Evolutionary conservation across 192 early-diverging fungal species (phyloP).

Genomic region (Thoreauomyces humboldtii): DNA sequence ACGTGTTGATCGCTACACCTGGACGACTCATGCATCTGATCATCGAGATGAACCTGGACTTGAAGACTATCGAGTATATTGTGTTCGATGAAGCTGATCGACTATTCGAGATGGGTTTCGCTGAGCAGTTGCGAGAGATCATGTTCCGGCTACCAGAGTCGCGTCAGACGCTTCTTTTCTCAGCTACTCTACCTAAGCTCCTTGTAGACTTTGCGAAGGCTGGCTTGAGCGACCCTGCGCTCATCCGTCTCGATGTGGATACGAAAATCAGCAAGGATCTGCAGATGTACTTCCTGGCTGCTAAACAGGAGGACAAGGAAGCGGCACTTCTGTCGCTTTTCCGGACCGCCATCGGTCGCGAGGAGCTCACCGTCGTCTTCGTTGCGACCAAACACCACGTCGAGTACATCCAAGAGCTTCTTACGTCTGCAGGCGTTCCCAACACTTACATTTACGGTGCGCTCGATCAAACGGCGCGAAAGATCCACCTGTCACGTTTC

Average conservation of each 20-base stretch:
- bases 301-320: conserved; percentile 86
- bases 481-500: conserved; percentile 83
- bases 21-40: conserved; percentile 51
- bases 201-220: conserved; percentile 98
- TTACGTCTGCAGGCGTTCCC: conserved; percentile 67
- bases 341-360: conserved; percentile 61
- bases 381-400: conserved; percentile 97
- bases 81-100: conserved; percentile 99
- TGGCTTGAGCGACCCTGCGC: conserved; percentile 86
- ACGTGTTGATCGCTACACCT: conserved; percentile 60
- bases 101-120: conserved; percentile 96
- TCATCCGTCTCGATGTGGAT: conserved; percentile 92
- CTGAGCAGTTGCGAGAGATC: conserved; percentile 92
- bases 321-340: conserved; percentile 84
- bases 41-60: conserved; percentile 87
- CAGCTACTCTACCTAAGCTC: conserved; percentile 89
- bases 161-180: conserved; percentile 92
- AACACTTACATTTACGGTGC: conserved; percentile 92
- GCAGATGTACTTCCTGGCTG: conserved; percentile 90
- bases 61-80: conserved; percentile 89
- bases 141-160: conserved; percentile 74
- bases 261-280: conserved; percentile 93
- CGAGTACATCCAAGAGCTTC: conserved; percentile 81
- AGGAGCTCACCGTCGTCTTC: conserved; percentile 88
- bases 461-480: conserved; percentile 88